Conservation (phyloP, 345 rosid genomes). For the Lepidium sativum region DNA sequence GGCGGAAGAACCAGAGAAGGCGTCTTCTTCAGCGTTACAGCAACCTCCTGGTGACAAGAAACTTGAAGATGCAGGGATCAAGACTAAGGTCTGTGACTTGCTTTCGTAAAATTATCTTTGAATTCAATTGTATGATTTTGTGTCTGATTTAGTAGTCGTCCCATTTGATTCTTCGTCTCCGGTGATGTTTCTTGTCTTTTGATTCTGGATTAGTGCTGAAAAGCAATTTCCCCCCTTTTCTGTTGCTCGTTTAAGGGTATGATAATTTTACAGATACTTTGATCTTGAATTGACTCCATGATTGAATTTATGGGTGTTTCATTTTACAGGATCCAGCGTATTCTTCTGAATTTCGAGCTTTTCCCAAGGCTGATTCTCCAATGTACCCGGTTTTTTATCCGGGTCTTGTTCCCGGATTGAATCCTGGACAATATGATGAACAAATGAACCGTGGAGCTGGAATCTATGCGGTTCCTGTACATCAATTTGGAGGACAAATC, state of each 20-base stretch:
- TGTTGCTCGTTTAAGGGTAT: neutral
- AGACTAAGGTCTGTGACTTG: constrained; percentile 35
- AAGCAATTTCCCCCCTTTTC: neutral
- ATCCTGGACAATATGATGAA: constrained; percentile 45
- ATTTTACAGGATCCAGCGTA: constrained; percentile 35
- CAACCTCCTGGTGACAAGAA: constrained; percentile 22
- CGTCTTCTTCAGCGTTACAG: constrained; percentile 25
- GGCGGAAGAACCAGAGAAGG: constrained; percentile 39
- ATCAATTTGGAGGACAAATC: constrained; percentile 46
- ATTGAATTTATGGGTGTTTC: constrained; percentile 5
- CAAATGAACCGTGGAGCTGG: constrained; percentile 70
- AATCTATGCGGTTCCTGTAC: constrained; percentile 75
- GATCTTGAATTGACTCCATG: too few relatives aligned
- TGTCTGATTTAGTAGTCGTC: neutral
- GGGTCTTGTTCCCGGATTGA: constrained; percentile 35
- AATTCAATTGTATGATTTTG: neutral
- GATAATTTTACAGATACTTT: neutral
- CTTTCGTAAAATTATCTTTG: neutral
- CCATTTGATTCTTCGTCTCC: neutral
- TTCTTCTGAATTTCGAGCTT: constrained; percentile 29
- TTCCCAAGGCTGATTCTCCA: constrained; percentile 43
- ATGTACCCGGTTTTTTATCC: constrained; percentile 62
- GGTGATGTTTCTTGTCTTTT: neutral
- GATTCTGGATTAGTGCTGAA: neutral
- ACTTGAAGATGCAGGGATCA: constrained; percentile 22